Base-by-base conservation (phyloP, 768 basidiomycete genomes). In the Sutorius australiensis region DNA sequence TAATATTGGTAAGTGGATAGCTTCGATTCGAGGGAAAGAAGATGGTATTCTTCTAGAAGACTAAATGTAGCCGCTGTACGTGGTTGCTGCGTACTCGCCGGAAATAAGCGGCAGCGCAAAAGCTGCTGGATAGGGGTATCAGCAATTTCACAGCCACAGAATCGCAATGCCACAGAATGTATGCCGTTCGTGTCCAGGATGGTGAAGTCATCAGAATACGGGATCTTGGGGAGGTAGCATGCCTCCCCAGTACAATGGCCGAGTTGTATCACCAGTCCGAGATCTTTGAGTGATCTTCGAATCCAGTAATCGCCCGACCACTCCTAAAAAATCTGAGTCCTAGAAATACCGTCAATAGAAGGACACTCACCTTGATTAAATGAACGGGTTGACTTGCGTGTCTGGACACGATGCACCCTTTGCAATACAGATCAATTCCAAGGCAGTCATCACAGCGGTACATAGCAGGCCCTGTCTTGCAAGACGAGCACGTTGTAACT, bases 1-100 rank as follows among this genome's bases (percentile, higher is more conserved):
- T 72, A 70, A 40, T 63, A 72, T 11, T 77, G 66, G 31, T 68
- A 67, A 0, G 51, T 52, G 0, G 69, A 67, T 0, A 63, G 37
- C 34, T 74, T 74, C 3, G 69, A 68, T 28, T 65, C 61, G 1
- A 55, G 45, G 1, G 50, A 55, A 5, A 55, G 34, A 17, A 55
- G 33, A 4, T 55, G 50, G 11, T 21, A 55, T 36, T 51, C 32
- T 21, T 48, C 41, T 0, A 55, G 14, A 4, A 51, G 7, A 12
- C 5, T 41, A 5, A 55, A 55, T 2, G 49, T 51, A 0, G 32
- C 54, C 1, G n/a, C 54, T 6, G 70, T 70, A 16, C 58, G 48
- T 6, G 74, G 73, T 3, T 60, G 30, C 0, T 46, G 27, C 2
- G 56, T 43, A 2, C 69, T 75, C 0, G 73, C 70, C 1, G 73